phyloP scores from a whole-genome alignment of 169 alveolate species.

The Cryptosporidium parvum region DNA sequence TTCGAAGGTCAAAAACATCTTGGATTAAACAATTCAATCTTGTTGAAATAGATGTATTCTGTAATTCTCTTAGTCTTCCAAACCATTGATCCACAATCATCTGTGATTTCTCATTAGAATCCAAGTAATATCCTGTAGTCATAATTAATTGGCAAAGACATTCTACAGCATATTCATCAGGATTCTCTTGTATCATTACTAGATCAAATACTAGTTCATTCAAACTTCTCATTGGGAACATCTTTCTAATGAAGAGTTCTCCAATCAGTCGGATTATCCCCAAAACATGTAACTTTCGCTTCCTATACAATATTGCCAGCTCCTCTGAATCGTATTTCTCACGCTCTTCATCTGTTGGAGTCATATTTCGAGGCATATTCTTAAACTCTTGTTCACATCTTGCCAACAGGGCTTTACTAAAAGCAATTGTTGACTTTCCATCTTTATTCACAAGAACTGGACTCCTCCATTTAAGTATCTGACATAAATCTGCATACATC shows the following conservation, averaged over 20 bases:
- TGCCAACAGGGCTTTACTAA: slow-evolving; percentile 56
- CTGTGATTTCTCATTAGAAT: slow-evolving; percentile 85
- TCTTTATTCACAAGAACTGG: slow-evolving; percentile 80
- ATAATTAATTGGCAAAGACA: slow-evolving; percentile 89
- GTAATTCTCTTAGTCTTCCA: slow-evolving; percentile 89
- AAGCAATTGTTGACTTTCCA: slow-evolving; percentile 83
- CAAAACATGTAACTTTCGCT: slow-evolving; percentile 85
- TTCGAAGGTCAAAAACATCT: slow-evolving; percentile 90
- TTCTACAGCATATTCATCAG: slow-evolving; percentile 91
- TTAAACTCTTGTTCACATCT: slow-evolving; percentile 69
- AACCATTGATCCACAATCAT: slow-evolving; percentile 91
- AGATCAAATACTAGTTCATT: slow-evolving; percentile 89
- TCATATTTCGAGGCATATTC: slow-evolving; percentile 65
- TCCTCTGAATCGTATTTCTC: slow-evolving; percentile 53
- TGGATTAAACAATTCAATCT: slow-evolving; percentile 90
- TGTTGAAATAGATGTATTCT: slow-evolving; percentile 84
- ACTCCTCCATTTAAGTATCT: slow-evolving; percentile 85
- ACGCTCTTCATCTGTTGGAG: slow-evolving; percentile 69
- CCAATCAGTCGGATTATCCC: slow-evolving; percentile 92
- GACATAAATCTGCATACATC: slow-evolving; percentile 93
- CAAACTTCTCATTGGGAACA: slow-evolving; percentile 88
- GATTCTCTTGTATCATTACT: slow-evolving; percentile 87
- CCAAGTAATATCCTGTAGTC: slow-evolving; percentile 90
- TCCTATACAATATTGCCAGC: slow-evolving; percentile 66
- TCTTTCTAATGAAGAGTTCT: slow-evolving; percentile 88